A percentile compares a stretch with the other conserved stretches of the same genome.
Evolutionary conservation across 257 asterid species (phyloP).

Genomic region (Ilex aquifolium): DNA sequence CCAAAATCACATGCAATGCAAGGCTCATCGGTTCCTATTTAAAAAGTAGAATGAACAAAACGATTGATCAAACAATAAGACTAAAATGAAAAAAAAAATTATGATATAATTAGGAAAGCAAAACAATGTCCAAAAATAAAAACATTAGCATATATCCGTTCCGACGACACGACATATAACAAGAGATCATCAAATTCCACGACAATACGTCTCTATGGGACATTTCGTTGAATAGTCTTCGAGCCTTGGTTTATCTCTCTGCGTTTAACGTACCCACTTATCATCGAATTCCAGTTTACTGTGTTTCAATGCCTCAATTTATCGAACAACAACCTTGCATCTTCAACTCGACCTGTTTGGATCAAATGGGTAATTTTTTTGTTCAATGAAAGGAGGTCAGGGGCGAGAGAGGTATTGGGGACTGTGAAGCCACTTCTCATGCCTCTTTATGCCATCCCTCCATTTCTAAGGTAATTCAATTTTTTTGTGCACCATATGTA

Average conservation of each 20-base stretch:
- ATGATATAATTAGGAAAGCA: too few species aligned
- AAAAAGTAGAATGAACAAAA: too few species aligned
- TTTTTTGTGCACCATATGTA: too few species aligned
- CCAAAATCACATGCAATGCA: too few species aligned
- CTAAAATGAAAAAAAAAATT: too few species aligned
- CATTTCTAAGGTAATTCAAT: too few species aligned
- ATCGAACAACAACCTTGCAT: conserved; percentile 57
- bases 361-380: conserved; percentile 45
- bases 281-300: conserved; percentile 82
- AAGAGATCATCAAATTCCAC: conserved; percentile 66
- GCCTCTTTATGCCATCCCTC: too few species aligned
- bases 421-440: too few species aligned
- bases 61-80: too few species aligned
- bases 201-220: conserved; percentile 58
- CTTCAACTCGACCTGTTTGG: conserved; percentile 42
- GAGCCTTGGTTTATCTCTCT: conserved; percentile 49
- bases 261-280: conserved; percentile 50
- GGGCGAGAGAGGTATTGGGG: conserved; percentile 7
- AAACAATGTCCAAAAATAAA: too few species aligned
- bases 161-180: conserved; percentile 51
- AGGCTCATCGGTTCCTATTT: too few species aligned
- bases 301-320: conserved; percentile 35
- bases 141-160: conserved; percentile 12
- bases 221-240: conserved; percentile 64
- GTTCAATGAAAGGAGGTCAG: conserved; percentile 32